These are phyloP conservation scores for Monosporozyma siamensis DNA, from an alignment of 805 yeast genomes.

Conservation along the genomic window DNA sequence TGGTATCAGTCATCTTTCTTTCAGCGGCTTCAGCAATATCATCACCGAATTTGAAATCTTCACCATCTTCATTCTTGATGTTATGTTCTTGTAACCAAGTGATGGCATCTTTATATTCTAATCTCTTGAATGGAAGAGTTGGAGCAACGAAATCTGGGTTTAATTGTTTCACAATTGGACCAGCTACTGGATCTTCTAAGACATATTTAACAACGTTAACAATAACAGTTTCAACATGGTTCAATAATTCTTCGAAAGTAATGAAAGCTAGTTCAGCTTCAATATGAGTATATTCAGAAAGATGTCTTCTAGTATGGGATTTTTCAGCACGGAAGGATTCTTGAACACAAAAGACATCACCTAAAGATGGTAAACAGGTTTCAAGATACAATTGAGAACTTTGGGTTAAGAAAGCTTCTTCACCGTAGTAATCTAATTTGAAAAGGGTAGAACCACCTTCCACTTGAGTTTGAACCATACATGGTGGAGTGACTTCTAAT, in stretches of 20 bases:
- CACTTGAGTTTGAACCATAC: conserved; percentile 99
- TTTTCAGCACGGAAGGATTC: conserved; percentile 99
- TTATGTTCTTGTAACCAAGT: conserved; percentile 96
- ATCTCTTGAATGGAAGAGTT: conserved; percentile 75
- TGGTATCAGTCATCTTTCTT: conserved; percentile 94
- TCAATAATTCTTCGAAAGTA: conserved; percentile 74
- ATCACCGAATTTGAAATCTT: conserved; percentile 90
- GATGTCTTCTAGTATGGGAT: conserved; percentile 96
- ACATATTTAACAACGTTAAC: conserved; percentile 63
- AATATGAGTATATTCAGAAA: conserved; percentile 92
- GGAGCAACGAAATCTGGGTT: conserved; percentile 90
- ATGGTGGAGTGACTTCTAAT: conserved; percentile 95
- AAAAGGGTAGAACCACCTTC: conserved; percentile 98
- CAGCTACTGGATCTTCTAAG: conserved; percentile 83
- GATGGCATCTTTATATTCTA: conserved; percentile 84
- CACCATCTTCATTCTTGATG: conserved; percentile 89
- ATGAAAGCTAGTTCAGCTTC: conserved; percentile 91
- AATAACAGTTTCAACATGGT: conserved; percentile 75
- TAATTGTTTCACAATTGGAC: conserved; percentile 80
- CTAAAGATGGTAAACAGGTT: conserved; percentile 90
- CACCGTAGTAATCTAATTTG: conserved; percentile 89
- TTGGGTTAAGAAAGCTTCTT: conserved; percentile 93
- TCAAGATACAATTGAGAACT: conserved; percentile 94
- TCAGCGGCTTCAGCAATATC: conserved; percentile 99
- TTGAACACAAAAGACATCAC: conserved; percentile 95